phyloP scores from a whole-genome alignment of 1,139 yeast genomes.

The Debaryomyces fabryi region DNA sequence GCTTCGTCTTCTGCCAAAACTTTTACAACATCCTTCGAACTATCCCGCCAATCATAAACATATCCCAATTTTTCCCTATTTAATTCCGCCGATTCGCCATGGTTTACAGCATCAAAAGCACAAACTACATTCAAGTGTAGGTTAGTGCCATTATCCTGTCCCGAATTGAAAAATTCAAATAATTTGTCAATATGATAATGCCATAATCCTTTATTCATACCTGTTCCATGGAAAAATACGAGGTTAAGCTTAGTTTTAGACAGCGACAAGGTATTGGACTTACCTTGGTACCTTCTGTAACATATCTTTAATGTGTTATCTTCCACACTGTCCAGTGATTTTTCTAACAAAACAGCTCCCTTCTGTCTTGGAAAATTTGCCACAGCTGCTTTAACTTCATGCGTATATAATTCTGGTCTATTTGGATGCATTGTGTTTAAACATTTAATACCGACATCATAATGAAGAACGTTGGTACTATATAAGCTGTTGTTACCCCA shows the following conservation, averaged over 20 bases:
- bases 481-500: too few relatives aligned
- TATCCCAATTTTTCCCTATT: conserved; percentile 53
- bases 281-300: conserved; percentile 26
- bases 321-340: not conserved
- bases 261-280: not conserved
- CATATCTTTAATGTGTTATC: conserved; percentile 24
- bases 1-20: conserved; percentile 39
- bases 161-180: conserved; percentile 21
- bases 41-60: conserved; percentile 58
- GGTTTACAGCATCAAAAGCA: conserved; percentile 55
- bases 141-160: conserved; percentile 3
- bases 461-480: too few relatives aligned
- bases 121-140: conserved; percentile 31
- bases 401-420: conserved; percentile 6
- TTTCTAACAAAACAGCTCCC: conserved; percentile 11
- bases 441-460: too few relatives aligned
- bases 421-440: conserved; percentile 2
- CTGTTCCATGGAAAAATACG: conserved; percentile 61
- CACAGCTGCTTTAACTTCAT: conserved; percentile 5
- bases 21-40: conserved; percentile 51
- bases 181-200: conserved; percentile 49
- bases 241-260: conserved; percentile 25
- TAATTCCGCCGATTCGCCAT: conserved; percentile 57
- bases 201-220: conserved; percentile 64
- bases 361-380: conserved; percentile 7